Percentiles rank a stretch among this genome's conserved stretches.
Evolutionary conservation across 176 grass and related monocot genomes (phyloP).

Genomic region (Triticum aestivum): IWGSC_CS_RefSeq_v2.1 NC_057795.1:409548217-409548716

Average conservation of each 20-base stretch:
- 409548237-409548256: too few relatives aligned
- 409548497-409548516: neutral
- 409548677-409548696: conserved; percentile 70
- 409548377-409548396: too few relatives aligned
- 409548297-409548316: too few relatives aligned
- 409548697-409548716: conserved; percentile 91
- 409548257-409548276: too few relatives aligned
- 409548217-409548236: too few relatives aligned
- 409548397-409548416: too few relatives aligned
- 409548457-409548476: conserved; percentile 14
- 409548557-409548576: conserved; percentile 40
- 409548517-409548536: conserved; percentile 3
- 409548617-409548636: conserved; percentile 90
- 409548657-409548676: conserved; percentile 49
- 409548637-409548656: conserved; percentile 51
- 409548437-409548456: neutral
- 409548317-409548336: too few relatives aligned
- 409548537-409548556: conserved; percentile 4
- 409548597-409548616: conserved; percentile 56
- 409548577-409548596: conserved; percentile 59
- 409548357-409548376: too few relatives aligned
- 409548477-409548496: neutral
- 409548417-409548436: too few relatives aligned
- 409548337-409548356: too few relatives aligned
- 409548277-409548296: too few relatives aligned